Percentiles rank a stretch among this genome's conserved stretches.
phyloP scores from a whole-genome alignment of 495 filamentous ascomycete species.

The Hyaloscypha variabilis region DNA sequence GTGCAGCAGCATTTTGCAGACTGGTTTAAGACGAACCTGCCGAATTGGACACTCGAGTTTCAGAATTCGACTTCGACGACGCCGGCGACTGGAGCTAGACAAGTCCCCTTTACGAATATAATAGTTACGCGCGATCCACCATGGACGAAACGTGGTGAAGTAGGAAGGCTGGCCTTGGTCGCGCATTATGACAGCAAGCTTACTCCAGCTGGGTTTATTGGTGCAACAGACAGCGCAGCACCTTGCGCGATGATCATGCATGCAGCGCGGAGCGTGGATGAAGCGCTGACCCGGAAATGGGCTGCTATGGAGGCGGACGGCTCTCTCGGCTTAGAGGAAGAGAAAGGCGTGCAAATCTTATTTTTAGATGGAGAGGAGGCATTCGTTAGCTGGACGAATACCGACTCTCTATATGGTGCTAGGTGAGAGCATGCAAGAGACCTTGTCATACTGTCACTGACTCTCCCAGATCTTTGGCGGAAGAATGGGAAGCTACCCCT shows the following conservation, averaged over 20 bases:
- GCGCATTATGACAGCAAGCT: constrained; percentile 94
- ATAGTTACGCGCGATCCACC: constrained; percentile 91
- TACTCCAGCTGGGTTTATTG: constrained; percentile 84
- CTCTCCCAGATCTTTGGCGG: constrained; percentile 63
- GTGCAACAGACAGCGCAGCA: constrained; percentile 89
- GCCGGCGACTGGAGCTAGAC: constrained; percentile 65
- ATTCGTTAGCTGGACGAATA: constrained; percentile 74
- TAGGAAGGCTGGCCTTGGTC: constrained; percentile 80
- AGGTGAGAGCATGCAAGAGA: constrained; percentile 47
- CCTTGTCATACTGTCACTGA: background rate
- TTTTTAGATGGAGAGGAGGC: constrained; percentile 96
- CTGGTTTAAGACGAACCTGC: constrained; percentile 75
- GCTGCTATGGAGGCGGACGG: constrained; percentile 64
- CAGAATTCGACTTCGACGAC: constrained; percentile 88
- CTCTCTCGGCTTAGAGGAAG: constrained; percentile 59
- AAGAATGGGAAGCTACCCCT: constrained; percentile 66
- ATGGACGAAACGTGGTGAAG: constrained; percentile 70
- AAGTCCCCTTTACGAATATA: constrained; percentile 84
- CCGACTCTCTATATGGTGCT: constrained; percentile 86
- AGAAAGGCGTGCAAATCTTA: constrained; percentile 85
- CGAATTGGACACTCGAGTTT: constrained; percentile 76
- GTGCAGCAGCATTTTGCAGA: constrained; percentile 82
- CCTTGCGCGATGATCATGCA: constrained; percentile 94
- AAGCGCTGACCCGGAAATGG: constrained; percentile 80
- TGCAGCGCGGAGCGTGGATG: constrained; percentile 77